Base-by-base conservation (phyloP, 2,329 filamentous ascomycete species). In the Neofusicoccum parvum region DNA sequence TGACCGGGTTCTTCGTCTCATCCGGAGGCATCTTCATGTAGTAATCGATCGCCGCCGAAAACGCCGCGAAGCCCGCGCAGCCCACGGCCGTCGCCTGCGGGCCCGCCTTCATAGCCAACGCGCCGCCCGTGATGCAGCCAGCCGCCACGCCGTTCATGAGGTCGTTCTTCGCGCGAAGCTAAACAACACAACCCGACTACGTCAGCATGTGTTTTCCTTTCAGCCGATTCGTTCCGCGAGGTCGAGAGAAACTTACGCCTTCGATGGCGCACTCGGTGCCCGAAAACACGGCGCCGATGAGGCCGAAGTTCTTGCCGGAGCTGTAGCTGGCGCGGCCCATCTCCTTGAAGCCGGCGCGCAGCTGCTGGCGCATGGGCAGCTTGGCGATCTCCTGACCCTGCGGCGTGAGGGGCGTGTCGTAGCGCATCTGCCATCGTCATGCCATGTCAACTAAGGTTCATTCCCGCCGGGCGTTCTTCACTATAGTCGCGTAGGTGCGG, bases 231-330 rank as follows among this genome's bases (percentile, higher is more conserved):
- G 20, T 20, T 20, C 14, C 17, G 59, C 10, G n/a, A 62, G n/a
- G 11, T 2, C 20, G 37, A 11, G 10, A 39, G 3, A 11, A 39
- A 39, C 70, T 14, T 66, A 85, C 79, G 0, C 94, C 94, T 79
- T 99, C 95, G 74, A 99, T 93, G 69, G 92, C 93, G 82, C 95
- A 99, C 81, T 99, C 95, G 62, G 95, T 96, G 46, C 94, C 94
- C 15, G 88, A 87, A 82, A 96, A 99, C 20, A 98, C 86, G 2
- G 92, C 91, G 72, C 95, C 95, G 58, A 99, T 92, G 71, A 94
- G 90, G 68, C 92, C 94, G 76, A 99, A 99, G 83, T 88, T 98
- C 82, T 94, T 95, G 64, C 94, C 95, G 54, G 90, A 92, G 68
- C 88, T 90, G 79, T 85, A 92, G 4, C 92, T 94, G 12, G 92